A percentile compares a stretch with the other conserved stretches of the same genome.
Conservation (phyloP, 2,329 filamentous ascomycete species). For the Dryadomyces quercus-mongolicae region DNA sequence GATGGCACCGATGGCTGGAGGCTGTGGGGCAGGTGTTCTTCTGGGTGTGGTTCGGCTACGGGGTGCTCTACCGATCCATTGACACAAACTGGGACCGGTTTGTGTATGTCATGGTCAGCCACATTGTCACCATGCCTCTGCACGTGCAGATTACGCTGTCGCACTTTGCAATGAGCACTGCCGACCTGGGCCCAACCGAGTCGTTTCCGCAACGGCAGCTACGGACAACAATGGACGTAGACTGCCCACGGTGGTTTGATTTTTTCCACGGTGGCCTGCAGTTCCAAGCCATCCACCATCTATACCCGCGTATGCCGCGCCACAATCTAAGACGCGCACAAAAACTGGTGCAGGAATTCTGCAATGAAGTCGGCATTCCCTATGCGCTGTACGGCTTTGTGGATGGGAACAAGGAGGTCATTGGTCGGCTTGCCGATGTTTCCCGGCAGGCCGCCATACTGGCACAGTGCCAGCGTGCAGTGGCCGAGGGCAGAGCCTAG, state of each 20-base stretch:
- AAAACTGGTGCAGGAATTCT: constrained; percentile 68
- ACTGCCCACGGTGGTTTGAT: constrained; percentile 78
- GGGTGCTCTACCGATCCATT: constrained; percentile 61
- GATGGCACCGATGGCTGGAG: constrained; percentile 79
- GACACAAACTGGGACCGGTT: constrained; percentile 58
- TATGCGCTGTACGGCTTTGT: constrained; percentile 81
- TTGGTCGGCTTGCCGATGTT: constrained; percentile 65
- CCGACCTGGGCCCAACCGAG: constrained; percentile 70
- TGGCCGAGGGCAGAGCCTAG: constrained; percentile 16
- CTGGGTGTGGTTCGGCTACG: constrained; percentile 79
- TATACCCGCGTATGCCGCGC: constrained; percentile 72
- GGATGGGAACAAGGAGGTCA: constrained; percentile 70
- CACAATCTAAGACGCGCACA: constrained; percentile 72
- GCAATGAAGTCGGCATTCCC: constrained; percentile 67
- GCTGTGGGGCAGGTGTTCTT: constrained; percentile 65
- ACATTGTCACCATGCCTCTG: constrained; percentile 68
- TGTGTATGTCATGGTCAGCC: constrained; percentile 65
- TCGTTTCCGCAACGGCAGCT: constrained; percentile 87
- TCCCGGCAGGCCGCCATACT: constrained; percentile 68
- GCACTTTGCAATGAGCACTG: constrained; percentile 88
- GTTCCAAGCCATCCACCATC: constrained; percentile 80
- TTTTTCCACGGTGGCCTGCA: constrained; percentile 83
- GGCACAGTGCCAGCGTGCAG: constrained; percentile 56
- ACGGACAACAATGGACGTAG: constrained; percentile 86
- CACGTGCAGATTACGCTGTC: constrained; percentile 87